Conservation (phyloP, 345 rosid genomes). For the Cardiospermum halicacabum region DNA sequence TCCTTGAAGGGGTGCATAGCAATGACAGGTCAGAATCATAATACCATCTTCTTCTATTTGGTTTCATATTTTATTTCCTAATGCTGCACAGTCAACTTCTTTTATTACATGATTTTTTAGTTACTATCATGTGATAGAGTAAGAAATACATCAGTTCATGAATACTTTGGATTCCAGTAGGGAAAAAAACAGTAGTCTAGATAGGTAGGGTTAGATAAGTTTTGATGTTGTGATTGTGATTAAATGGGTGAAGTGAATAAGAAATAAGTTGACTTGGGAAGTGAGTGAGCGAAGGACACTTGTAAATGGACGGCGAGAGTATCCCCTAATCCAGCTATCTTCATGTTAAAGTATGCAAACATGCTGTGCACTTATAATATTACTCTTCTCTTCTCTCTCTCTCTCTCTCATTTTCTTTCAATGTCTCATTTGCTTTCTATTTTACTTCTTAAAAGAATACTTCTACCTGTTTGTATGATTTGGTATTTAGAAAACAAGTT, state of each 20-base stretch:
- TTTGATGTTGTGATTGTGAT: no score
- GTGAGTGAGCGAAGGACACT: not conserved
- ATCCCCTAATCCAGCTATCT: not conserved
- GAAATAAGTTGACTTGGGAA: slow-evolving; percentile 14
- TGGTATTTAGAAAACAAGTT: no score
- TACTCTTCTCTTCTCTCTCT: not conserved
- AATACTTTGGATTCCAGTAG: no score
- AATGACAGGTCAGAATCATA: slow-evolving; percentile 35
- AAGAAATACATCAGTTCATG: no score
- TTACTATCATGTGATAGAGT: no score
- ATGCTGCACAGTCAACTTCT: not conserved
- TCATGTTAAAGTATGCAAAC: not conserved
- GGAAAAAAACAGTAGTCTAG: no score
- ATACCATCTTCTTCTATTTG: slow-evolving; percentile 8
- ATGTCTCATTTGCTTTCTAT: no score
- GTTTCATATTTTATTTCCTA: not conserved
- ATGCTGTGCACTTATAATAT: slow-evolving; percentile 1
- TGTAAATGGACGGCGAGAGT: not conserved
- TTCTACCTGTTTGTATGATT: no score
- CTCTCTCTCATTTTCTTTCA: not conserved
- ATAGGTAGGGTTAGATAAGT: no score
- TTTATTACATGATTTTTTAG: not conserved
- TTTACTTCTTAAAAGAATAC: no score
- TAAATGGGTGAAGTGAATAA: slow-evolving; percentile 13
- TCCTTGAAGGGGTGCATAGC: slow-evolving; percentile 14